Conservation (phyloP, 177 flowering plant genomes). For the Vitis hybrid region DNA sequence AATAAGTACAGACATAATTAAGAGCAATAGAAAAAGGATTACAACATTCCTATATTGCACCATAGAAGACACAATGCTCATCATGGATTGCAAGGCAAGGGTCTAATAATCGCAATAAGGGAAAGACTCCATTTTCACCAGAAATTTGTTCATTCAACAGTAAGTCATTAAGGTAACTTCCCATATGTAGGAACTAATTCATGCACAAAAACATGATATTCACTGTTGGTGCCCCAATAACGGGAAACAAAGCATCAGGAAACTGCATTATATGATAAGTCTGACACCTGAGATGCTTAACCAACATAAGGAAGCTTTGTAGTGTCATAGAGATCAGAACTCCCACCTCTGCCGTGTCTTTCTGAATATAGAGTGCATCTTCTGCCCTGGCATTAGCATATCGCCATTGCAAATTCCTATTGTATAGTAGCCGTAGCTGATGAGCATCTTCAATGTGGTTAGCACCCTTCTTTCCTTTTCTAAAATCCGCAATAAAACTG, state of each 20-base stretch:
- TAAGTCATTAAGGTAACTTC: not conserved
- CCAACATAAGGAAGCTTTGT: not conserved
- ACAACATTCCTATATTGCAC: not conserved
- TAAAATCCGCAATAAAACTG: conserved; percentile 71
- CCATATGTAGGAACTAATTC: not conserved
- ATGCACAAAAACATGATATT: too few relatives aligned
- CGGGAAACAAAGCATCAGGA: too few relatives aligned
- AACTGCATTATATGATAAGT: too few relatives aligned
- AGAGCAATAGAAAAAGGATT: not conserved
- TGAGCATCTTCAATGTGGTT: conserved; percentile 88
- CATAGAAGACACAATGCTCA: not conserved
- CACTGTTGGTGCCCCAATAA: too few relatives aligned
- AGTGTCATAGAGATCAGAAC: conserved; percentile 3
- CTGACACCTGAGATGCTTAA: not conserved
- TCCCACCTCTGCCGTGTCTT: conserved; percentile 73
- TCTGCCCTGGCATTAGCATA: conserved; percentile 76
- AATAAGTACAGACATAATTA: not conserved
- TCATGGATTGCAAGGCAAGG: not conserved
- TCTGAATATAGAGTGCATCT: conserved; percentile 55
- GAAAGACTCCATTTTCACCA: not conserved
- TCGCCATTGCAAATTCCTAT: conserved; percentile 86
- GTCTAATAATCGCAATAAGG: not conserved
- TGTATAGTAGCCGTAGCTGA: conserved; percentile 71
- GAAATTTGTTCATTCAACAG: not conserved
- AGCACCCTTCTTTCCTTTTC: conserved; percentile 71